Evolutionary conservation across 2,329 filamentous ascomycete genomes (phyloP), one percentile per base, ranked within the genome.

Genomic region (Colletotrichum sp.): DNA sequence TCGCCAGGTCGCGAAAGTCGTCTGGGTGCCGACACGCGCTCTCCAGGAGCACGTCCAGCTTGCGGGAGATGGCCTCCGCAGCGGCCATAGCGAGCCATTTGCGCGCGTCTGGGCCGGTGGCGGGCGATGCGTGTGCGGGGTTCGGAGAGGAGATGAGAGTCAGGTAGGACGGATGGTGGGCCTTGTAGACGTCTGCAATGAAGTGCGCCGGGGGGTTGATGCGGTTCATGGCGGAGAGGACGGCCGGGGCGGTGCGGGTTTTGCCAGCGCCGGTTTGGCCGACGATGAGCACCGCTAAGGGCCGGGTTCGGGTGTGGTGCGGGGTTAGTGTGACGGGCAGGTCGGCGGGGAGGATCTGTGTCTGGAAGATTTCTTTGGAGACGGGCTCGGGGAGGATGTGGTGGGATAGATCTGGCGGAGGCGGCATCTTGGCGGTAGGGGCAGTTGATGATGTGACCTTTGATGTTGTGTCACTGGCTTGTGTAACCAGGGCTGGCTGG

Each of bases 211-310:
- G 74, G 21, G 68, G 18, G 67, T 73, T 56, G 62, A 76, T 65
- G 16, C 67, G 34, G 21, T 58, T 34, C 30, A 88, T 78, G 61
- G 84, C 83, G 6, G 76, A 64, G 21, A 83, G 80, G 66, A 89
- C 80, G 38, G 80, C 78, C 4, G 86, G 87, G 13, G 87, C 84
- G 2, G 86, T 82, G 70, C 84, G 83, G 18, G 87, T 88, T 75
- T 89, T 89, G 67, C 88, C 87, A 16, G 88, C 86, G 79, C 88
- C 87, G 7, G 87, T 89, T 78, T 88, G 88, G 76, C 87, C 87
- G 30, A 88, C 83, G 16, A 87, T 80, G 24, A 89, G 81, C 61
- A 89, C 79, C 38, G 85, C 87, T 16, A 87, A 80, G 48, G 86
- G 85, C 70, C 34, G 70, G 32, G 36, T 9, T n/a, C 71, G 60